Conservation (phyloP, 441 rosid species). For the Erysimum cheiri region DNA sequence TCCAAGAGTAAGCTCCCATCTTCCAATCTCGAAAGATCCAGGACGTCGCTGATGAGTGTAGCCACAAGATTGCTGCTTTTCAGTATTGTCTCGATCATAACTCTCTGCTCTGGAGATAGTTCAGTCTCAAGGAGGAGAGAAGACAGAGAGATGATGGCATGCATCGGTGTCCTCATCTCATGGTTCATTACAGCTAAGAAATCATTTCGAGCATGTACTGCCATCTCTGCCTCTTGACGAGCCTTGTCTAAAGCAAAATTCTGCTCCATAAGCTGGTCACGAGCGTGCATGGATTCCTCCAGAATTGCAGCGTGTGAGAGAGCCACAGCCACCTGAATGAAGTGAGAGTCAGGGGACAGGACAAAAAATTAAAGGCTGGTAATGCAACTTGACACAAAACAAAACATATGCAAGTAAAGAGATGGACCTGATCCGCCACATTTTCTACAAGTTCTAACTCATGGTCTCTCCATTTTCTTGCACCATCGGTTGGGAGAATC, state of each 20-base stretch:
- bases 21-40: constrained; percentile 89
- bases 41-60: constrained; percentile 81
- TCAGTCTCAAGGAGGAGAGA: constrained; percentile 91
- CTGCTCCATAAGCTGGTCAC: constrained; percentile 83
- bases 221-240: constrained; percentile 86
- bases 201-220: constrained; percentile 89
- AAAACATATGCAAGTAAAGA: constrained; percentile 28
- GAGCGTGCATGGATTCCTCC: constrained; percentile 92
- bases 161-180: constrained; percentile 95
- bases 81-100: constrained; percentile 81
- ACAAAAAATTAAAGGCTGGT: neutral
- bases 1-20: constrained; percentile 86
- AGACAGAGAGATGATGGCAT: constrained; percentile 83
- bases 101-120: constrained; percentile 76
- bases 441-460: constrained; percentile 94
- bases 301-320: constrained; percentile 95
- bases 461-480: constrained; percentile 87
- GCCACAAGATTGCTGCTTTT: constrained; percentile 91
- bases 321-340: constrained; percentile 89
- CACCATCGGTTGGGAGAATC: constrained; percentile 82
- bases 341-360: constrained; percentile 17
- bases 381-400: constrained; percentile 8
- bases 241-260: constrained; percentile 79
- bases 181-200: constrained; percentile 97
- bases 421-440: constrained; percentile 88